Evolutionary conservation across 495 filamentous ascomycete species (phyloP), one percentile per base, ranked within the genome.

Genomic region (Delitschia confertaspora): DNA sequence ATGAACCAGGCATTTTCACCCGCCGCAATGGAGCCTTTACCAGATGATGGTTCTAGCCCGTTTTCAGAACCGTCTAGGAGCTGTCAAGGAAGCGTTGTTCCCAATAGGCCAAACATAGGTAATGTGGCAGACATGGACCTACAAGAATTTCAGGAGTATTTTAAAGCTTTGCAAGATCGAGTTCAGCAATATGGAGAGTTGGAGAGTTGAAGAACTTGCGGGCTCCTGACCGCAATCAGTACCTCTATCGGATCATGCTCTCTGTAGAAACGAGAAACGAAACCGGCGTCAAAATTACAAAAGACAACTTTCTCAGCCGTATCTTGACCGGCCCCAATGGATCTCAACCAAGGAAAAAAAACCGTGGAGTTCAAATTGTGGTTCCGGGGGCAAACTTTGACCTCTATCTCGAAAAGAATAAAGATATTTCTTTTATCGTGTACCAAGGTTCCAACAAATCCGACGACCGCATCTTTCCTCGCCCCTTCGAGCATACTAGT

Each of bases 341-440:
- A 44, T 11, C n/a, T n/a, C n/a, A n/a, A n/a, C 3, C 17, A 34
- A 44, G 41, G 31, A 7, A n/a, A 22, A 3, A 24, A 9, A 34
- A 4, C 11, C 13, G 17, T n/a, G n/a, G n/a, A n/a, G n/a, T n/a
- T 44, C 9, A 35, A 23, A 26, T 34, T 32, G 5, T 32, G 20
- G 24, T 16, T n/a, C 45, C 37, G 4, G 4, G 44, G 3, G 7
- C 27, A 13, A 59, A 60, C 34, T 51, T 59, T 21, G 58, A 60
- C 14, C 45, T 60, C n/a, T 60, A 49, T 49, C 42, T 60, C 13
- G 58, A 58, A 25, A 36, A 48, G 41, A 56, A 60, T 21, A 53
- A 44, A 29, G 49, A 56, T 16, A 54, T 60, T 24, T 41, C 43
- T 1, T 60, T 60, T 34, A 35, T 59, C 11, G 45, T 60, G 1